Base-by-base conservation (phyloP, 78 protist species). In the Guillardia theta region DNA sequence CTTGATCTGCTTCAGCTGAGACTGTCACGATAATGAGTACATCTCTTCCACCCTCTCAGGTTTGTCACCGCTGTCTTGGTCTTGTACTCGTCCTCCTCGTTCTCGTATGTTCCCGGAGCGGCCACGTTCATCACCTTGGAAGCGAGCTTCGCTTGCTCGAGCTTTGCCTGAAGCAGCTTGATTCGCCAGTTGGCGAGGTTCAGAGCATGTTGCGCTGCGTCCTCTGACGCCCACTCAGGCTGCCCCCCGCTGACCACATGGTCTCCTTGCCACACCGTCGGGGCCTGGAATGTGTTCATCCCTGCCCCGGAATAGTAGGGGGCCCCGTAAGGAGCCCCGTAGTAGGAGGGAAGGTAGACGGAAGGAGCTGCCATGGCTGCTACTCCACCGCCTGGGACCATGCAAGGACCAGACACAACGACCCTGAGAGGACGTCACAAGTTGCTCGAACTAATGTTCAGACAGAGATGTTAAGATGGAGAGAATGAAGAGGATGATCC, bases 111-210 rank as follows among this genome's bases (percentile, higher is more conserved):
- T 4, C 83, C 83, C 45, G 83, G 83, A 1, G 83, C 36, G 9
- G 83, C 83, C 83, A 70, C 83, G 83, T 70, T 70, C 83, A 70
- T 70, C 45, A 78, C 90, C 90, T 78, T 43, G 24, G 90, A 24
- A 2, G 90, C 45, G 3, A 78, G 90, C 90, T 78, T 78, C 18
- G 90, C 90, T 30, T 78, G 90, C 90, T 78, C 48, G 53, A 78
- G 90, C 33, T 43, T 78, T n/a, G 90, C 90, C 48, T 78, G 90
- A 22, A 78, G 90, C n/a, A 78, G 90, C 90, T 78, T 78, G 48
- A 78, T 78, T 24, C 90, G 90, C 90, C 90, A 78, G 48, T 78
- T 37, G 48, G 90, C 90, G 8, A 78, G 90, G 33, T 78, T 78
- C 10, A 78, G 48, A 19, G 90, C 90, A 43, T 78, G 90, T 50